Conservation (phyloP, 805 yeast species). For the Suhomyces faveliae region DNA sequence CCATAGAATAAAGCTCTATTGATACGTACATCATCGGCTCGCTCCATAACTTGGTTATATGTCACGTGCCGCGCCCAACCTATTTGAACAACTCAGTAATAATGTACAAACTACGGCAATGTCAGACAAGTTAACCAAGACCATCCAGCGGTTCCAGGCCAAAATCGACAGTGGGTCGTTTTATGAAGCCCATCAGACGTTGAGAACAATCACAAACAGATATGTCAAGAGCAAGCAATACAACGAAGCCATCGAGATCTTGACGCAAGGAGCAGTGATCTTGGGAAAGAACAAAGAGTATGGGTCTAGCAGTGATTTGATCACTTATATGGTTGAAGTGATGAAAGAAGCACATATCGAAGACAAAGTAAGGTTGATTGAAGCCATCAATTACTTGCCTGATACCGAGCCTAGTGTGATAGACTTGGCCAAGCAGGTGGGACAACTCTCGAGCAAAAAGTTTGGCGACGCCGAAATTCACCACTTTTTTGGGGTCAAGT, state of each 20-base stretch:
- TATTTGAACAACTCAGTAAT: background rate
- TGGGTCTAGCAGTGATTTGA: slow-evolving; percentile 80
- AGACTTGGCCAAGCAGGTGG: slow-evolving; percentile 63
- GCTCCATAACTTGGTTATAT: too few species aligned
- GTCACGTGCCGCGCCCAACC: background rate
- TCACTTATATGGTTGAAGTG: slow-evolving; percentile 68
- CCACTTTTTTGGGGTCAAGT: slow-evolving; percentile 67
- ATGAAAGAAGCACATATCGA: slow-evolving; percentile 44
- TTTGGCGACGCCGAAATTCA: slow-evolving; percentile 78
- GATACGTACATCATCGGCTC: too few species aligned
- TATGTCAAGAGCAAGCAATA: slow-evolving; percentile 68
- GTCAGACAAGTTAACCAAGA: slow-evolving; percentile 50
- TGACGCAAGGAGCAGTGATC: slow-evolving; percentile 68
- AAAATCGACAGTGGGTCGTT: slow-evolving; percentile 72
- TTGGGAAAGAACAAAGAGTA: slow-evolving; percentile 68
- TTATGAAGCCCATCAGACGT: slow-evolving; percentile 95
- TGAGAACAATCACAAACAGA: slow-evolving; percentile 85
- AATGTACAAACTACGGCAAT: background rate
- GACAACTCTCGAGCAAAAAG: slow-evolving; percentile 44
- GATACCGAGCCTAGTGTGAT: slow-evolving; percentile 49
- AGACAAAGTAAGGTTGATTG: slow-evolving; percentile 47
- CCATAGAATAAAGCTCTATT: too few species aligned
- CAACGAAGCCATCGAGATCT: slow-evolving; percentile 68
- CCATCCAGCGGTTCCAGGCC: slow-evolving; percentile 62
- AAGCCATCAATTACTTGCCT: slow-evolving; percentile 45